These are phyloP conservation scores for Phtheirospermum japonicum DNA, from an alignment of 257 asterid species.

Conservation along the genomic window DNA sequence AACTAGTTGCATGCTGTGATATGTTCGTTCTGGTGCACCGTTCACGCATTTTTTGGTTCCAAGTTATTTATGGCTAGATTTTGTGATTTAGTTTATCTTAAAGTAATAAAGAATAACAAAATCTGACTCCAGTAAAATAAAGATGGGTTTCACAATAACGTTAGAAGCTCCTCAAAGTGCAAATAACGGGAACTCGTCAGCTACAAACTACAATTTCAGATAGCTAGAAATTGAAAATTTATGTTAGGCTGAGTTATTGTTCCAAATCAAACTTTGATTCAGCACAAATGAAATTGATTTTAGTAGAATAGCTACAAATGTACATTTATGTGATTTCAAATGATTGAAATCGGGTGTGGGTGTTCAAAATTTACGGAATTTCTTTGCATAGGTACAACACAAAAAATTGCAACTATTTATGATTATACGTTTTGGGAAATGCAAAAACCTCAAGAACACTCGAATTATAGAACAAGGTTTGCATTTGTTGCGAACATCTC, in stretches of 20 bases:
- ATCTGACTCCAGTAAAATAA: too few relatives aligned
- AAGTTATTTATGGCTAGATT: not conserved
- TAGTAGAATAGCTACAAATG: too few relatives aligned
- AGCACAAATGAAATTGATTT: too few relatives aligned
- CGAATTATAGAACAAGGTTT: not conserved
- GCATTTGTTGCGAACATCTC: not conserved
- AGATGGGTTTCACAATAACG: too few relatives aligned
- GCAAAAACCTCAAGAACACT: not conserved
- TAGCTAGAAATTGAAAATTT: too few relatives aligned
- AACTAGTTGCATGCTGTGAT: not conserved
- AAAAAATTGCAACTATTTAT: too few relatives aligned
- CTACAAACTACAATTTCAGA: not conserved
- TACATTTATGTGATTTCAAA: too few relatives aligned
- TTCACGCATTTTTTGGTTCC: not conserved
- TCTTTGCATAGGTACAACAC: too few relatives aligned
- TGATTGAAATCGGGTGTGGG: not conserved
- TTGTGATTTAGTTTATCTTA: not conserved
- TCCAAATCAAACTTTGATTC: too few relatives aligned
- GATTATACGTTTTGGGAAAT: not conserved
- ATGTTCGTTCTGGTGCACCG: slow-evolving; percentile 10
- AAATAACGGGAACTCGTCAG: not conserved
- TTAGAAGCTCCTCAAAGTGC: too few relatives aligned
- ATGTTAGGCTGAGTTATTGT: too few relatives aligned
- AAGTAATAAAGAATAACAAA: too few relatives aligned
- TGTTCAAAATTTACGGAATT: not conserved